These are phyloP conservation scores for Platanus orientalis DNA, from an alignment of 164 flowering plant genomes.

Conservation along the genomic window DNA sequence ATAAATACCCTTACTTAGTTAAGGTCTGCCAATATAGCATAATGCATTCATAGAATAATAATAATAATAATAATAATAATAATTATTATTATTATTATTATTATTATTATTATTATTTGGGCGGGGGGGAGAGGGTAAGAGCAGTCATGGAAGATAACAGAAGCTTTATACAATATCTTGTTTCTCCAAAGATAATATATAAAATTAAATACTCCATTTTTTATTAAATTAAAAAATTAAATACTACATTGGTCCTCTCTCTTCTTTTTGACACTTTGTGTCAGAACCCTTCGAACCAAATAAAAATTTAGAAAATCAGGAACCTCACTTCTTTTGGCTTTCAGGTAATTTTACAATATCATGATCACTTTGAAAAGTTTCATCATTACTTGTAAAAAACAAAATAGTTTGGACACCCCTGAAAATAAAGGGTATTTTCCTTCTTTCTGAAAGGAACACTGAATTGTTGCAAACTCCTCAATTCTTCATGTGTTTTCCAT, in stretches of 20 bases:
- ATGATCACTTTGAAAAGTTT: constrained; percentile 42
- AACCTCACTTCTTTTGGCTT: constrained; percentile 13
- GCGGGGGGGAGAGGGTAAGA: no score
- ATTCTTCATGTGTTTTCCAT: neutral
- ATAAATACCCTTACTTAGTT: constrained; percentile 31
- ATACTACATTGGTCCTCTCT: neutral
- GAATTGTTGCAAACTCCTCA: no score
- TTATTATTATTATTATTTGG: no score
- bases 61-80: no score
- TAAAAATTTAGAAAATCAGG: neutral
- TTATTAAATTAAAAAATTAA: no score
- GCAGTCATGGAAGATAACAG: constrained; percentile 20
- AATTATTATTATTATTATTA: no score
- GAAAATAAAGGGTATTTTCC: constrained; percentile 16
- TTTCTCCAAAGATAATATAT: constrained; percentile 3
- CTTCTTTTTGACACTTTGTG: neutral
- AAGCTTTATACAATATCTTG: neutral
- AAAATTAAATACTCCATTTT: neutral
- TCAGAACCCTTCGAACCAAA: no score
- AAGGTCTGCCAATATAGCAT: constrained; percentile 21
- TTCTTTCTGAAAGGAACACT: constrained; percentile 15
- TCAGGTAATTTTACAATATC: constrained; percentile 25
- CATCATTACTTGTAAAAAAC: constrained; percentile 39
- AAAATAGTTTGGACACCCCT: constrained; percentile 17
- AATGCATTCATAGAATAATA: no score